Evolutionary conservation across 768 basidiomycete genomes (phyloP).

Genomic region (Lactarius vividus): DNA sequence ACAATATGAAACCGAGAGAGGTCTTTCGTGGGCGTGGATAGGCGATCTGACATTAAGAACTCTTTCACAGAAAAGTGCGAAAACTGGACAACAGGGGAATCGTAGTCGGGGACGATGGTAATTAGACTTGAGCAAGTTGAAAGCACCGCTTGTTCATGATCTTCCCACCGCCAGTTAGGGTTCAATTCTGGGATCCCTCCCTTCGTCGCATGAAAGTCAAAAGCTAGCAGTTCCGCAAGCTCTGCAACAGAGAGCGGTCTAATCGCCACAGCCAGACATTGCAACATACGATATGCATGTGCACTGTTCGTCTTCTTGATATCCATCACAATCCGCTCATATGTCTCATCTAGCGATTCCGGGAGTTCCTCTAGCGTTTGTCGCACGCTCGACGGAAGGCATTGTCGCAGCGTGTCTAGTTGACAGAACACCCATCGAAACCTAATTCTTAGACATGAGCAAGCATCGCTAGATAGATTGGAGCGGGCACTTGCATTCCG

Average conservation of each 20-base stretch:
- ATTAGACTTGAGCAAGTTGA: neutral
- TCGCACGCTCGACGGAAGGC: neutral
- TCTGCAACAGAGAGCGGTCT: neutral
- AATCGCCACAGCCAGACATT: neutral
- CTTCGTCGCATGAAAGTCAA: neutral
- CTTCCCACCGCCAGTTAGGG: neutral
- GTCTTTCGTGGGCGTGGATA: neutral
- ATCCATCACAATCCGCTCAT: neutral
- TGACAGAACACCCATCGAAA: neutral
- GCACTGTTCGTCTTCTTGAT: neutral
- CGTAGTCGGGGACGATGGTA: neutral
- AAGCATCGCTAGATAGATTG: neutral
- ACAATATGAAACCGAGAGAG: neutral
- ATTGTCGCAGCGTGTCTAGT: neutral
- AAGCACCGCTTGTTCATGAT: neutral
- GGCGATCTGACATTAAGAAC: neutral
- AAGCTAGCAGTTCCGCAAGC: neutral
- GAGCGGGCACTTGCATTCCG: neutral
- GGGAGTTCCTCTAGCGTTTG: neutral
- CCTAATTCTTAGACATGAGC: neutral
- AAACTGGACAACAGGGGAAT: neutral
- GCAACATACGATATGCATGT: neutral
- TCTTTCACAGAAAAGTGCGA: neutral
- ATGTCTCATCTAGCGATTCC: neutral
- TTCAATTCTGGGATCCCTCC: neutral